phyloP scores from a whole-genome alignment of 75 land plant species.

The Cryptomeria japonica region DNA sequence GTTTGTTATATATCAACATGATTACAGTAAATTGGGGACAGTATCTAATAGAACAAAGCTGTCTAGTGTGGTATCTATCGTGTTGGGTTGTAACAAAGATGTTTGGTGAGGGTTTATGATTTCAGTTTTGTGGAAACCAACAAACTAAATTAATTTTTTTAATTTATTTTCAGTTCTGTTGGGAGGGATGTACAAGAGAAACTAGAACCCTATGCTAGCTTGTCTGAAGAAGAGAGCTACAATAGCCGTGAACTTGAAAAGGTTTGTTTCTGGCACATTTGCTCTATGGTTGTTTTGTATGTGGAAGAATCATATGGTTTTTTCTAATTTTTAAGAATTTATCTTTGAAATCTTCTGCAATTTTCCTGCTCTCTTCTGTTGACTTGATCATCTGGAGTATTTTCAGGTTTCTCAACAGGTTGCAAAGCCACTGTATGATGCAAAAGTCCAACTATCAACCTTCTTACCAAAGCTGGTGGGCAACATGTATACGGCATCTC shows the following conservation, averaged over 20 bases:
- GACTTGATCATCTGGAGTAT: conserved; percentile 2
- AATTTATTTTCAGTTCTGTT: conserved; percentile 43
- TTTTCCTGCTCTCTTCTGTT: background rate
- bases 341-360: background rate
- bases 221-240: conserved; percentile 82
- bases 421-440: conserved; percentile 77
- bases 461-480: conserved; percentile 93
- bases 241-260: conserved; percentile 93
- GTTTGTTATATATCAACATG: background rate
- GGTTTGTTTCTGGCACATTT: conserved; percentile 31
- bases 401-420: conserved; percentile 80
- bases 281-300: conserved; percentile 3
- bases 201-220: conserved; percentile 62
- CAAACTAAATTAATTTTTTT: background rate
- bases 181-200: conserved; percentile 63
- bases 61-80: background rate
- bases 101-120: background rate
- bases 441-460: conserved; percentile 83
- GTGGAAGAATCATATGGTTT: background rate
- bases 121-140: background rate
- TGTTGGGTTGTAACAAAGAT: background rate
- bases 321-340: background rate
- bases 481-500: conserved; percentile 97
- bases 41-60: background rate
- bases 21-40: background rate